Conservation (phyloP, 2,329 filamentous ascomycete species). For the Alternaria infectoria region DNA sequence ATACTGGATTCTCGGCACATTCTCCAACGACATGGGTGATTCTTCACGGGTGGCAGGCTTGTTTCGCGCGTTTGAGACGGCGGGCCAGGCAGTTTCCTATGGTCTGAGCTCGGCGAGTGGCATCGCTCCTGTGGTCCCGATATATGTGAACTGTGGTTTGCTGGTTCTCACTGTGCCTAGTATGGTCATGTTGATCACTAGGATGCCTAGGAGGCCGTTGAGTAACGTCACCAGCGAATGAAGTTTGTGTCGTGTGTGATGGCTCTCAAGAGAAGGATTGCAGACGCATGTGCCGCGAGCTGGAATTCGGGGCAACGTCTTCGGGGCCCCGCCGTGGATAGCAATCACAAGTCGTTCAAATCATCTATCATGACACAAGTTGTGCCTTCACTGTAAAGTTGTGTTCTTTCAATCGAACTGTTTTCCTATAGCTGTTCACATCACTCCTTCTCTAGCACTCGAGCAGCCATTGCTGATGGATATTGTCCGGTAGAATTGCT, state of each 20-base stretch:
- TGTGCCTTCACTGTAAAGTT: neutral
- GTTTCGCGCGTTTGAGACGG: constrained; percentile 15
- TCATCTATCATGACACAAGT: neutral
- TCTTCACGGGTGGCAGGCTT: constrained; percentile 8
- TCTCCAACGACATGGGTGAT: constrained; percentile 6
- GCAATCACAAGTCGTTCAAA: neutral
- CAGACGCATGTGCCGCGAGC: neutral
- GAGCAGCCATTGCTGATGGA: neutral
- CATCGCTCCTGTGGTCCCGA: constrained; percentile 4
- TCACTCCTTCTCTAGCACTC: neutral
- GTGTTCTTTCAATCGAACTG: neutral
- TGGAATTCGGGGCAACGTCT: neutral
- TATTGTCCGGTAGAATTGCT: neutral
- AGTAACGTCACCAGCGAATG: neutral
- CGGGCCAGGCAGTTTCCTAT: constrained; percentile 15
- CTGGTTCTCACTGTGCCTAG: constrained; percentile 8
- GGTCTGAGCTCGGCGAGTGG: constrained; percentile 14
- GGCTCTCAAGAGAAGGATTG: neutral
- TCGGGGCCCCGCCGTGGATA: neutral
- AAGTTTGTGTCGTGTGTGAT: neutral
- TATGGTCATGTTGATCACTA: constrained; percentile 10
- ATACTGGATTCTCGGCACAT: constrained; percentile 15
- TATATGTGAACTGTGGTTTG: constrained; percentile 12
- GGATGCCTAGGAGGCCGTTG: constrained; percentile 5
- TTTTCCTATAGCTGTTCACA: neutral